These are phyloP conservation scores for Coemansia sp. DNA, from an alignment of 192 early-diverging fungal species.

Conservation along the genomic window DNA sequence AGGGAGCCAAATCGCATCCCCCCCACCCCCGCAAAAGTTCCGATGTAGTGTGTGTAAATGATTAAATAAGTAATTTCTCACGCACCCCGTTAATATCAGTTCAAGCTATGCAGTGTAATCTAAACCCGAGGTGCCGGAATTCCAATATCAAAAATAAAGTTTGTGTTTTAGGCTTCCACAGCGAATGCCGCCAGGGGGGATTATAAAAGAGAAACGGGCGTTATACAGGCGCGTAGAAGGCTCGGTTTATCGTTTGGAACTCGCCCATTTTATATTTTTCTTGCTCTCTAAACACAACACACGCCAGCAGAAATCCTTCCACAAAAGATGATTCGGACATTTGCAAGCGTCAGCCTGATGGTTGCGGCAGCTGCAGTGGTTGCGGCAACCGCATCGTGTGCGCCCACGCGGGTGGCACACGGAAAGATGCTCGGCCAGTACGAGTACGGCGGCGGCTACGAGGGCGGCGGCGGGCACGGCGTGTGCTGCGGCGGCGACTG, in stretches of 20 bases:
- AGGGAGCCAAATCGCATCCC: no score
- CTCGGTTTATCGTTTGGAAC: no score
- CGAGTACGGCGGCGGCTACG: constrained; percentile 8
- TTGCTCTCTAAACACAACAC: not conserved
- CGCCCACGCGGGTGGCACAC: not conserved
- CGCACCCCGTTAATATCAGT: no score
- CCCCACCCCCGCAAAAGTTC: no score
- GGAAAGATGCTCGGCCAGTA: constrained; percentile 20
- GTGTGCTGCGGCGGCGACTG: constrained; percentile 20
- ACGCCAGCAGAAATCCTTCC: not conserved
- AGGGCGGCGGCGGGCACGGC: not conserved
- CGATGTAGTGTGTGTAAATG: no score
- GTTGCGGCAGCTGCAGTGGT: constrained; percentile 15
- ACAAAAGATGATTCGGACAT: constrained; percentile 37
- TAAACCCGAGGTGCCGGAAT: not conserved
- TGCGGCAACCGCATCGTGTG: not conserved
- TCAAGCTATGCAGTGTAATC: no score
- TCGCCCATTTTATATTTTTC: not conserved
- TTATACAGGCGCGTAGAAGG: no score
- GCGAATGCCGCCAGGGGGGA: no score
- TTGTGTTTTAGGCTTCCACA: no score
- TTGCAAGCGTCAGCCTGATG: constrained; percentile 19
- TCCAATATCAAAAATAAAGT: not conserved
- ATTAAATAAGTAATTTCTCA: no score
- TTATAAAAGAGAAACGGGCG: no score